These are phyloP conservation scores for Dictyostelium capitatum DNA, from an alignment of 78 protist genomes.

Conservation along the genomic window DNA sequence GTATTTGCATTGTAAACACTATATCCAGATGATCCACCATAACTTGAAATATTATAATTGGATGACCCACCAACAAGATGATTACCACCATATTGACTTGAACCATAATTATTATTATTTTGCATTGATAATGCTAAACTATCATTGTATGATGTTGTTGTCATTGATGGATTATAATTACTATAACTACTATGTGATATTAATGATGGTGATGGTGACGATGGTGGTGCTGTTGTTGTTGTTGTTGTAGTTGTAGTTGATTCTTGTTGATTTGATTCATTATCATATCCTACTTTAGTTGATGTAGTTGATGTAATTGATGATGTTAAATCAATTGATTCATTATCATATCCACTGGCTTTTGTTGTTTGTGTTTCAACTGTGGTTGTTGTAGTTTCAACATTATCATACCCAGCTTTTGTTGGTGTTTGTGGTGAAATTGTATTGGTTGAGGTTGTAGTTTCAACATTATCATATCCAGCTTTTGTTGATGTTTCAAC, in stretches of 20 bases:
- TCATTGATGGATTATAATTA: not conserved
- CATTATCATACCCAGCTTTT: not conserved
- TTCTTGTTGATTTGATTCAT: not conserved
- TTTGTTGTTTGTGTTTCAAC: not conserved
- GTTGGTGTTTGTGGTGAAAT: not conserved
- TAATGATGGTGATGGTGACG: not conserved
- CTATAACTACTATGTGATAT: not conserved
- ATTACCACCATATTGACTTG: not conserved
- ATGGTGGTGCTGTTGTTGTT: not conserved
- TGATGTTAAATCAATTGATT: not conserved
- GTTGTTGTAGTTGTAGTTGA: not conserved
- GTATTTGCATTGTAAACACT: not conserved
- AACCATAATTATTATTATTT: not conserved
- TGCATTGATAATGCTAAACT: not conserved
- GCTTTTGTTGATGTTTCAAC: not conserved
- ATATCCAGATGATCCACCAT: slow-evolving; percentile 15
- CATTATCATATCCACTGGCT: not conserved
- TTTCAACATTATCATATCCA: not conserved
- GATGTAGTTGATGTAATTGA: not conserved
- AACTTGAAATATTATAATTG: not conserved
- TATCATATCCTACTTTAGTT: not conserved
- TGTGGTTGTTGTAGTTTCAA: not conserved
- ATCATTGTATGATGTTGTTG: not conserved
- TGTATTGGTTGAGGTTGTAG: not conserved
- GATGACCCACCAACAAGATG: not conserved